Evolutionary conservation across 2,329 filamentous ascomycete genomes (phyloP).

Genomic region (Pestalotiopsis sp.): DNA sequence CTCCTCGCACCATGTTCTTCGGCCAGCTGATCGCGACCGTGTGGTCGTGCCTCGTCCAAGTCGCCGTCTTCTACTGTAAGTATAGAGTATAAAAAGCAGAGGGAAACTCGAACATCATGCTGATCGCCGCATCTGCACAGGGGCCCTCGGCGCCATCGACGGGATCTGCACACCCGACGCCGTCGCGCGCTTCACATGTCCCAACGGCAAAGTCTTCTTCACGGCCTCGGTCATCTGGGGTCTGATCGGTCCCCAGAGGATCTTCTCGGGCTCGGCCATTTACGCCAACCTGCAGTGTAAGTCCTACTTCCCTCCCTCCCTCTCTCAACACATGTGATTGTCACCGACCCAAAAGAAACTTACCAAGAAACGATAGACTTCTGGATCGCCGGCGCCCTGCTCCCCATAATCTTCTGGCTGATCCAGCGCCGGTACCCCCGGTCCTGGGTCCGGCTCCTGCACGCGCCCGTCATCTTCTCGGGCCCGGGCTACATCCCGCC

Average conservation of each 20-base stretch:
- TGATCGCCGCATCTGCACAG: not conserved
- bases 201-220: slow-evolving; percentile 62
- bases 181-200: slow-evolving; percentile 55
- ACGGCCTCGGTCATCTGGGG: slow-evolving; percentile 64
- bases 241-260: slow-evolving; percentile 56
- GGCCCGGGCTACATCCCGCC: slow-evolving; percentile 53
- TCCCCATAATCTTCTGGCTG: slow-evolving; percentile 52
- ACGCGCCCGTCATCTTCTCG: slow-evolving; percentile 57
- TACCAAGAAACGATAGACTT: slow-evolving; percentile 33
- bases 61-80: slow-evolving; percentile 43
- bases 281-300: slow-evolving; percentile 51
- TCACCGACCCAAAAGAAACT: not conserved
- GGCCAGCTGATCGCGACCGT: slow-evolving; percentile 10
- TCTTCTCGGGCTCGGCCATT: slow-evolving; percentile 48
- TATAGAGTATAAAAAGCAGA: not conserved
- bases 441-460: slow-evolving; percentile 49
- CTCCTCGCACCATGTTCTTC: slow-evolving; percentile 9
- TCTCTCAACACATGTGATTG: not conserved
- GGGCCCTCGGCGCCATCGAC: slow-evolving; percentile 47
- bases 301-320: not conserved
- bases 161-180: slow-evolving; percentile 54
- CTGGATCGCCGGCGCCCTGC: slow-evolving; percentile 53
- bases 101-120: not conserved
- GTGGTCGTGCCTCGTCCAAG: slow-evolving; percentile 43
- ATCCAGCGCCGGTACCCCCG: slow-evolving; percentile 50